Conservation (phyloP, 2,329 filamentous ascomycete species). For the Aspergillus nomiae region DNA sequence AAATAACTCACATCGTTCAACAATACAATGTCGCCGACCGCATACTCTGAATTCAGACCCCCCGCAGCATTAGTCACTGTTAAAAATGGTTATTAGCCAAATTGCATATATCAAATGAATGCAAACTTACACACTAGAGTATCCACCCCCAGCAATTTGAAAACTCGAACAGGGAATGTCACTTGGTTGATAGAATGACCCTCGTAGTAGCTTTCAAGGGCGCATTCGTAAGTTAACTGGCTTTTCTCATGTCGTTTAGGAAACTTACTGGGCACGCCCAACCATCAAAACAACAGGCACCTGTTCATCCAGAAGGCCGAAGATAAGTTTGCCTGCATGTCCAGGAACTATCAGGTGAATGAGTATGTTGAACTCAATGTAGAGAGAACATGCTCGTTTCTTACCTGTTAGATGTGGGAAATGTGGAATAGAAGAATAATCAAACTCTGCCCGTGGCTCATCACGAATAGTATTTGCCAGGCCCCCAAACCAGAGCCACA, state of each 20-base stretch:
- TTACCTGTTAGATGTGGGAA: constrained; percentile 63
- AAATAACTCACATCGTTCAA: constrained; percentile 60
- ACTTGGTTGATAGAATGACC: constrained; percentile 64
- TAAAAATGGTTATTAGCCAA: not conserved
- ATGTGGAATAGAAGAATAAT: constrained; percentile 62
- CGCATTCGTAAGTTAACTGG: constrained; percentile 11
- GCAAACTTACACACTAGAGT: constrained; percentile 56
- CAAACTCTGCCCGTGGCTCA: constrained; percentile 54
- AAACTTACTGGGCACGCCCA: constrained; percentile 60
- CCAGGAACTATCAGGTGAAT: constrained; percentile 48
- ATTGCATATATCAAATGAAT: not conserved
- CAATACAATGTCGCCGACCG: constrained; percentile 65
- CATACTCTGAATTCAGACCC: constrained; percentile 64
- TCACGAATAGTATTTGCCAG: constrained; percentile 59
- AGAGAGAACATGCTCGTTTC: not conserved
- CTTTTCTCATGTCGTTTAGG: constrained; percentile 34
- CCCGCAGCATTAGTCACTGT: constrained; percentile 68
- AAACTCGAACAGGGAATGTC: constrained; percentile 66
- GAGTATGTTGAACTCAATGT: not conserved
- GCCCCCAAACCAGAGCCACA: constrained; percentile 67
- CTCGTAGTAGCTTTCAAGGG: constrained; percentile 63
- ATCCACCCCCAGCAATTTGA: constrained; percentile 63
- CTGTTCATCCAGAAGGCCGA: constrained; percentile 59
- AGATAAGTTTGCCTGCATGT: constrained; percentile 67
- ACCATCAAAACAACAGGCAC: constrained; percentile 64